Base-by-base conservation (phyloP, 495 filamentous ascomycete species). In the Apiosordaria backusii region DNA sequence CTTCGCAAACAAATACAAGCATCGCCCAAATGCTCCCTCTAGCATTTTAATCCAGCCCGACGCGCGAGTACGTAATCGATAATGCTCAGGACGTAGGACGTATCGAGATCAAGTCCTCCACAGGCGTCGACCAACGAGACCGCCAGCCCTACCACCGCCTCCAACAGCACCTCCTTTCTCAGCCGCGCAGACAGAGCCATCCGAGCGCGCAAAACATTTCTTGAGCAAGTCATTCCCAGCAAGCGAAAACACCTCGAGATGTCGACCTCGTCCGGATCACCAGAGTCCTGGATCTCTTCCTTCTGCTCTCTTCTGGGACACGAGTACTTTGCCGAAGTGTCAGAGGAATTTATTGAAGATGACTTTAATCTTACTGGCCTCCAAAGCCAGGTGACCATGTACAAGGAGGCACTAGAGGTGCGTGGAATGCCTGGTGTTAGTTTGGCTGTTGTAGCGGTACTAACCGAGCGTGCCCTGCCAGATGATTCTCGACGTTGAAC, bases 401-500 rank as follows among this genome's bases (percentile, higher is more conserved):
- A 99, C 76, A 99, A 98, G 77, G 95, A 99, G 80, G 95, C 95
- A 0, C 71, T 86, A 13, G 84, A 86, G 79, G 84, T 85, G 73
- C 24, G 72, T 60, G 10, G 10, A 18, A 45, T 45, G 40, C 25
- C 23, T 62, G 15, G 9, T 18, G 64, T 64, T 75, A 61, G 72
- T 74, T 67, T 71, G 22, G 50, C 53, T 24, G 25, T 7, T 4
- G 16, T 7, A 27, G 16, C 19, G 6, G 21, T 23, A n/a, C 52
- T 55, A 55, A 55, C 10, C 0, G 7, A 13, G 5, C 22, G 9
- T 7, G 26, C 7, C 7, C 21, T 27, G 18, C 63, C 87, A 99
- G 85, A 98, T 99, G 95, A 98, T 99, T 67, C 84, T 99, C 50
- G 95, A 99, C 70, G 96, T 99, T 57, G 95, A 99, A 72, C 94